Evolutionary conservation across 1,284 basidiomycete genomes (phyloP), one percentile per base, ranked within the genome.

Genomic region (Ceratorhiza oryzae-sativae): DNA sequence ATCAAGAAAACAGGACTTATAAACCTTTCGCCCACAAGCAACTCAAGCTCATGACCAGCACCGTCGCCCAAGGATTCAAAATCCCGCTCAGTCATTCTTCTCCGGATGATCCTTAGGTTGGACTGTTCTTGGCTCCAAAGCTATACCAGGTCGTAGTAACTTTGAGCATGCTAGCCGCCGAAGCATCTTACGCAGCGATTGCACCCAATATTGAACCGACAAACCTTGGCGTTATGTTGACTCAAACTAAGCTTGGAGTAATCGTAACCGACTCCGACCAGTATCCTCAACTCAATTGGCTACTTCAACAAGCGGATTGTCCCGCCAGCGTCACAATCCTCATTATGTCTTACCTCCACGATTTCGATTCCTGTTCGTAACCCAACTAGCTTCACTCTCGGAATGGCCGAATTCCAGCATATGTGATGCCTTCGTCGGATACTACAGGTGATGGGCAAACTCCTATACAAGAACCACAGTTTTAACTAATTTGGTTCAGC

Each of bases 241-340:
- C 27, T 15, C 13, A 61, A 46, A 48, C 41, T 32, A 46, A 46
- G 30, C 23, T 61, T 9, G 13, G 41, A 13, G 42, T 61, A 8
- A 48, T 61, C 41, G 9, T 61, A 1, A 61, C 59, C 59, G 59
- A 61, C 59, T 46, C 25, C 1, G 42, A 46, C 27, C 59, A 61
- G 12, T 15, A 46, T 9, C 23, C 20, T 18, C 42, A 42, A 13
- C 41, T 61, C 3, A 3, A n/a, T 6, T 0, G 9, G 10, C 25
- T 61, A 13, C 41, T 61, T 15, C 41, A 61, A 15, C 42, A 48
- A 6, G 42, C 20, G 5, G 59, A 27, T 2, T 27, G 42, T 48
- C 9, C 42, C 20, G 59, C n/a, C n/a, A n/a, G 46, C 15, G 42
- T 61, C n/a, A 18, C 9, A 25, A 41, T 61, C 32, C 25, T 61